Conservation (phyloP, 345 rosid genomes). For the Lumnitzera racemosa region DNA sequence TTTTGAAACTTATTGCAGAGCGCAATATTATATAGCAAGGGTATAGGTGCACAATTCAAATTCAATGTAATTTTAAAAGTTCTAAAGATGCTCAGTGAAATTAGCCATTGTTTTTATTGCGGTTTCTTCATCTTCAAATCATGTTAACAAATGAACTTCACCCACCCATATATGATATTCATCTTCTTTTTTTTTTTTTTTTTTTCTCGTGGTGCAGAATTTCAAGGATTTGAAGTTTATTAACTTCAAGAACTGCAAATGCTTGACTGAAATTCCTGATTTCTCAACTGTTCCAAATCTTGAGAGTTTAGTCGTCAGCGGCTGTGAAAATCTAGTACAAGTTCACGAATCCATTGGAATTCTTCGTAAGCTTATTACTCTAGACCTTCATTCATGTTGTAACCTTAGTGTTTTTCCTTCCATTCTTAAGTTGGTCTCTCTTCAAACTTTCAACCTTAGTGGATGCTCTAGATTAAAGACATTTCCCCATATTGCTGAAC, state of each 20-base stretch:
- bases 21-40: no score
- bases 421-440: conserved; percentile 10
- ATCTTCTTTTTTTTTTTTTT: no score
- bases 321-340: conserved; percentile 1
- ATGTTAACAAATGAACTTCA: no score
- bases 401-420: not conserved
- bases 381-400: not conserved
- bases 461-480: conserved; percentile 16
- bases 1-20: no score
- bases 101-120: no score
- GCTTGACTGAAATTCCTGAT: not conserved
- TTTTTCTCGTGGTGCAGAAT: not conserved
- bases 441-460: conserved; percentile 8
- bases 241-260: not conserved
- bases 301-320: not conserved
- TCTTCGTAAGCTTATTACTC: not conserved
- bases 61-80: no score
- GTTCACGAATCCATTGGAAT: not conserved
- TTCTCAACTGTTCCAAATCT: conserved; percentile 9
- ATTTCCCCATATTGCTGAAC: conserved; percentile 16
- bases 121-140: no score
- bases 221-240: not conserved
- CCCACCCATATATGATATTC: no score
- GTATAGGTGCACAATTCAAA: no score
- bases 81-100: no score